Conservation (phyloP, 768 basidiomycete species). For the Leucogyrophana mollusca region DNA sequence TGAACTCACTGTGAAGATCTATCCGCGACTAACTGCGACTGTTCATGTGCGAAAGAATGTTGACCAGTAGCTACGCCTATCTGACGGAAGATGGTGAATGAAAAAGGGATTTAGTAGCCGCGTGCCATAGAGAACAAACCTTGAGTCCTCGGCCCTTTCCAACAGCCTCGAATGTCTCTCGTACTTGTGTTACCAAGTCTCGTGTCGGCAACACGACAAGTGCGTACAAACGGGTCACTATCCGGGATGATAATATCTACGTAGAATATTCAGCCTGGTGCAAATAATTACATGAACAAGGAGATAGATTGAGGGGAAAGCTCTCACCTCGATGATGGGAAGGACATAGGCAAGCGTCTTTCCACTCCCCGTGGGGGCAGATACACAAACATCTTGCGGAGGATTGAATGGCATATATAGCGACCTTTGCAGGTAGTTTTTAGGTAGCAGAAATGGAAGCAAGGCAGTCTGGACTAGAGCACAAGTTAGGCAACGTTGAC, state of each 20-base stretch:
- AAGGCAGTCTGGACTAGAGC: conserved; percentile 82
- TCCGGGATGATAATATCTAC: conserved; percentile 68
- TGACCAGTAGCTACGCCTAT: conserved; percentile 88
- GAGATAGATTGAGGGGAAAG: background rate
- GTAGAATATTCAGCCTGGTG: background rate
- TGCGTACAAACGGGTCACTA: conserved; percentile 84
- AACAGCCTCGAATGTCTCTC: conserved; percentile 86
- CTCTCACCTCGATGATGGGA: conserved; percentile 81
- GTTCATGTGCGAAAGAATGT: conserved; percentile 92
- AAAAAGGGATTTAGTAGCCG: background rate
- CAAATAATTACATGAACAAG: background rate
- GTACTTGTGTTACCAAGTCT: conserved; percentile 89
- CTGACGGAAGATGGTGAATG: conserved; percentile 29
- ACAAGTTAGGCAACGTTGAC: conserved; percentile 13
- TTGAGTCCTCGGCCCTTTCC: conserved; percentile 85
- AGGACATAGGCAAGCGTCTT: conserved; percentile 97
- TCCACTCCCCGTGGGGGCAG: conserved; percentile 96
- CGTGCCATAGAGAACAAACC: conserved; percentile 38
- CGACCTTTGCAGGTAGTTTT: conserved; percentile 34
- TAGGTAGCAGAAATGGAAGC: conserved; percentile 74
- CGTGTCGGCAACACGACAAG: conserved; percentile 90
- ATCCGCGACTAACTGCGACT: conserved; percentile 73
- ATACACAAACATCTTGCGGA: conserved; percentile 85
- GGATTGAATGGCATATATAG: conserved; percentile 67
- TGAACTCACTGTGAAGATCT: conserved; percentile 46